Evolutionary conservation across 371 early-diverging fungal genomes (phyloP).

Genomic region (Apophysomyces sp.): DNA sequence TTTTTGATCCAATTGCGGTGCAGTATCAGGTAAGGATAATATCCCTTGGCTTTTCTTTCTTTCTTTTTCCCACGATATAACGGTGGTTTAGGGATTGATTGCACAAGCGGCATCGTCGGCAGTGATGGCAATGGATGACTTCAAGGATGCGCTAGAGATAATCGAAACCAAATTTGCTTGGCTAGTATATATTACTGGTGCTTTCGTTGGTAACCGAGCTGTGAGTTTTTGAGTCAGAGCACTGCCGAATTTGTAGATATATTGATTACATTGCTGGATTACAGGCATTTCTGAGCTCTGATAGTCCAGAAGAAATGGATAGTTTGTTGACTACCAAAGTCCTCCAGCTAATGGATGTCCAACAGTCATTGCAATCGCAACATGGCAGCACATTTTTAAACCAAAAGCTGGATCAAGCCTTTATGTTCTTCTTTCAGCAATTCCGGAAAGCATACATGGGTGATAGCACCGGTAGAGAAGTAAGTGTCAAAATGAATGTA

Average conservation of each 20-base stretch:
- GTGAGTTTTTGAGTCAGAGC: too few species aligned
- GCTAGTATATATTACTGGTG: conserved; percentile 73
- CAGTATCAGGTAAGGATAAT: conserved; percentile 45
- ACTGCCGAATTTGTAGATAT: too few species aligned
- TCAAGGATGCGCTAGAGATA: conserved; percentile 38
- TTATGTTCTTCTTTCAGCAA: conserved; percentile 69
- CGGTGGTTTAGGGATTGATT: conserved; percentile 9
- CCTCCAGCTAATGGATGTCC: conserved; percentile 49
- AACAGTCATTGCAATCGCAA: conserved; percentile 28
- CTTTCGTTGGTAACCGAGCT: conserved; percentile 60
- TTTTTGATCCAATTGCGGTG: conserved; percentile 61
- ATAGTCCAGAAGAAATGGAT: conserved; percentile 58
- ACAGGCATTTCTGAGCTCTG: conserved; percentile 57
- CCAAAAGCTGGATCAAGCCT: conserved; percentile 62
- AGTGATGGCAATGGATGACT: conserved; percentile 14
- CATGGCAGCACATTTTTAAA: conserved; percentile 19
- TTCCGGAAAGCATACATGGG: conserved; percentile 76
- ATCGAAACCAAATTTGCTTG: conserved; percentile 70
- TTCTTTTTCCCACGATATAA: background rate
- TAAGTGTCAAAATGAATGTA: background rate
- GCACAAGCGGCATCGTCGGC: conserved; percentile 17
- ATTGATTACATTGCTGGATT: too few species aligned
- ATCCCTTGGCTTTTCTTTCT: too few species aligned
- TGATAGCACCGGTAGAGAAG: conserved; percentile 26
- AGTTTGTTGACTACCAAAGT: conserved; percentile 56